Percentiles rank a stretch among this genome's conserved stretches.
Evolutionary conservation across 139 green algal species (phyloP).

Genomic region (Trebouxia sp.): DNA sequence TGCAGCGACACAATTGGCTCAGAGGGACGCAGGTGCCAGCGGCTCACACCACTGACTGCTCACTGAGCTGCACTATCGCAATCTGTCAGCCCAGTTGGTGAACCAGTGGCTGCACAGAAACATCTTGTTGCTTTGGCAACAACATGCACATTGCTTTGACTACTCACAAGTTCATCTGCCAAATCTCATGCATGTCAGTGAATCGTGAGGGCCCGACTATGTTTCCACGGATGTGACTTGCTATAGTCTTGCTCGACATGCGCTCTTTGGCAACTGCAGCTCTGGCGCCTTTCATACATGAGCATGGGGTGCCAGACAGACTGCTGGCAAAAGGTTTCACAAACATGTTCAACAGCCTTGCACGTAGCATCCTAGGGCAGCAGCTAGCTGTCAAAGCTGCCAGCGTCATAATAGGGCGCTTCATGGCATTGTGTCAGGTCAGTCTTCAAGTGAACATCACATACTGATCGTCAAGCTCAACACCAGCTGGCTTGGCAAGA

Average conservation of each 20-base stretch:
- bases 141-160: not conserved
- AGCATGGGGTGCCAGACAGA: conserved; percentile 25
- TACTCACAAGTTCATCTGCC: not conserved
- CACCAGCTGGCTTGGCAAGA: not conserved
- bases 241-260: too few species aligned
- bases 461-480: not conserved
- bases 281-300: conserved; percentile 7
- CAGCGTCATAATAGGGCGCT: not conserved
- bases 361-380: conserved; percentile 10
- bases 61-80: too few species aligned
- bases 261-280: not conserved
- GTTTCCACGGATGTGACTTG: too few species aligned
- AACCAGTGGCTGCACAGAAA: too few species aligned
- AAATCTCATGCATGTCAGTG: too few species aligned
- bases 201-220: too few species aligned
- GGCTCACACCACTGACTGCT: too few species aligned
- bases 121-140: not conserved
- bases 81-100: too few species aligned
- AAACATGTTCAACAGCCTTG: conserved; percentile 24
- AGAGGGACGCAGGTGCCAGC: conserved; percentile 20
- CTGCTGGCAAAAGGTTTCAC: conserved; percentile 15
- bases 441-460: not conserved
- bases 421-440: conserved; percentile 18
- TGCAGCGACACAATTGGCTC: not conserved
- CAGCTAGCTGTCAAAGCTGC: conserved; percentile 22